A percentile compares a stretch with the other conserved stretches of the same genome.
These are phyloP conservation scores for Acer campestre DNA, from an alignment of 345 rosid species.

Conservation along the genomic window DNA sequence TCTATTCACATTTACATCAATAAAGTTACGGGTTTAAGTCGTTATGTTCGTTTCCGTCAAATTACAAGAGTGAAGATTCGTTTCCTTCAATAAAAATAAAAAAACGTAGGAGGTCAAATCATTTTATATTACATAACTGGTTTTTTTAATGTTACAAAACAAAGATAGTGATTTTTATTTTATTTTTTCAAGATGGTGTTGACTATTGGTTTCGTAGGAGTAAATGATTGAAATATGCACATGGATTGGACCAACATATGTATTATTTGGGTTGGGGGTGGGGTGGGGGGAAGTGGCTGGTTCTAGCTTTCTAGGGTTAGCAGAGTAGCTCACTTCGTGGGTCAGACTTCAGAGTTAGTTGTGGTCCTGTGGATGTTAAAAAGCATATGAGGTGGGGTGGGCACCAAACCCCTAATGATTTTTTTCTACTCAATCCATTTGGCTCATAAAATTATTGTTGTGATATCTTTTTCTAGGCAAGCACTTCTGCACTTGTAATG, in stretches of 20 bases:
- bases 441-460: constrained; percentile 8
- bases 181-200: no score
- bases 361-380: neutral
- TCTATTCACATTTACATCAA: no score
- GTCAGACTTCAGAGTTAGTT: constrained; percentile 27
- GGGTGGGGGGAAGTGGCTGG: neutral
- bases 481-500: no score
- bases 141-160: no score
- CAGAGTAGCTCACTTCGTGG: constrained; percentile 5
- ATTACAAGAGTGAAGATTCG: no score
- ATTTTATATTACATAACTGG: no score
- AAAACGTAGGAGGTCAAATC: no score
- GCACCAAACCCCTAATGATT: constrained; percentile 24
- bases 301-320: no score
- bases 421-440: constrained; percentile 22
- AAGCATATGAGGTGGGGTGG: constrained; percentile 14
- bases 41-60: no score
- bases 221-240: neutral
- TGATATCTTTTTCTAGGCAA: constrained; percentile 19
- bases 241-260: neutral
- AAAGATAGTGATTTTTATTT: no score
- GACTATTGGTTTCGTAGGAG: neutral
- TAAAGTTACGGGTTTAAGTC: no score
- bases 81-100: no score
- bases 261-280: neutral